Evolutionary conservation across 352 stramenopile species (phyloP).

Genomic region (Globisporangium perplexum): DNA sequence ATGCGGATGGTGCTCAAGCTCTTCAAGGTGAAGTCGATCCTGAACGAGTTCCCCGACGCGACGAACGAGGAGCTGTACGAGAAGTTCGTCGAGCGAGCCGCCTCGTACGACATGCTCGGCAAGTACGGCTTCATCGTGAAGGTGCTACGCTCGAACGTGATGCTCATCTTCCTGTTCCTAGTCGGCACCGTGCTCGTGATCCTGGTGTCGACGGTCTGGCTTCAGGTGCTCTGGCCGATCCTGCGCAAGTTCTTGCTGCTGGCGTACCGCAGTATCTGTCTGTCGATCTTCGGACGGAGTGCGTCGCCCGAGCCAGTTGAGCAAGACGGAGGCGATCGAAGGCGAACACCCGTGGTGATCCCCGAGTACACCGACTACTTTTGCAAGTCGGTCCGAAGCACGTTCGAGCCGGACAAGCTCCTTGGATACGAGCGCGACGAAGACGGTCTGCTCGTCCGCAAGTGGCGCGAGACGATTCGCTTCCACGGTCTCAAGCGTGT

Average conservation of each 20-base stretch:
- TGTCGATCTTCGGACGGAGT: neutral
- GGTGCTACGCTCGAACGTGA: constrained; percentile 61
- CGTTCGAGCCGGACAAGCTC: constrained; percentile 38
- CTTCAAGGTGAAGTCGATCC: constrained; percentile 12
- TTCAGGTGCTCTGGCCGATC: constrained; percentile 45
- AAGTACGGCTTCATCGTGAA: constrained; percentile 59
- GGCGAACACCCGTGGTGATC: constrained; percentile 20
- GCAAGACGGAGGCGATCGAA: neutral
- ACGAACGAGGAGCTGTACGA: constrained; percentile 35
- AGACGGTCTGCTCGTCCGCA: constrained; percentile 44
- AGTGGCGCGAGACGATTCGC: constrained; percentile 52
- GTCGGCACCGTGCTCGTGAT: constrained; percentile 22
- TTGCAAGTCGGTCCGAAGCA: constrained; percentile 38
- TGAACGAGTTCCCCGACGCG: constrained; percentile 14
- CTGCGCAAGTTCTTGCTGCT: constrained; percentile 34
- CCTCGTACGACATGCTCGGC: constrained; percentile 39
- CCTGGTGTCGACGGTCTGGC: constrained; percentile 47
- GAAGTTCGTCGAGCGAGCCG: constrained; percentile 26
- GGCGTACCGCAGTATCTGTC: constrained; percentile 1
- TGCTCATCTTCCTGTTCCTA: constrained; percentile 68
- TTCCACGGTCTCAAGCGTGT: neutral
- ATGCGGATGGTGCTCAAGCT: constrained; percentile 32
- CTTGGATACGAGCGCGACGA: constrained; percentile 56
- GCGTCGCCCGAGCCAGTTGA: neutral
- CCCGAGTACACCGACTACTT: constrained; percentile 73